Evolutionary conservation across 768 basidiomycete genomes (phyloP), one percentile per base, ranked within the genome.

Genomic region (Suillus clintonianus): DNA sequence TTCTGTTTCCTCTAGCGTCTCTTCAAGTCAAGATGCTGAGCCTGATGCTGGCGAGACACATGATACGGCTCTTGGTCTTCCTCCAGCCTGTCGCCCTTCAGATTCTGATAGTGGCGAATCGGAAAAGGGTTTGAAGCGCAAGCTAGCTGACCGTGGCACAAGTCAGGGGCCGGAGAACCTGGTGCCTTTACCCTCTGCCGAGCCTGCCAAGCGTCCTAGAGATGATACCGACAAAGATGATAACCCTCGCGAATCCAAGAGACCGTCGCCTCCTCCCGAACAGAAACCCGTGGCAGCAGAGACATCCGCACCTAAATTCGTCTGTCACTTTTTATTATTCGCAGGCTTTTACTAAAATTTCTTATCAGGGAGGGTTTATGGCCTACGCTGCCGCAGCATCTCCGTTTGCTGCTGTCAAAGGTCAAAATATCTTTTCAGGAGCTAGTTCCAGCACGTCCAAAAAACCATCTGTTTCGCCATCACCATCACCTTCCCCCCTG

Each of bases 341-440:
- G 57, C 57, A 9, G 24, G 43, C 62, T 71, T 36, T 60, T 15
- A 19, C 43, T 48, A 11, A 57, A 61, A 64, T 59, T 50, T 45
- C 47, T 53, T 59, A 51, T 41, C 58, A 90, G 89, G 78, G 84
- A 60, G 91, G 91, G 30, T 94, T 94, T 74, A 87, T 89, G 84
- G 89, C 90, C 2, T 94, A 92, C 69, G 91, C 91, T 14, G 88
- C 90, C 3, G 78, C 85, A 13, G 83, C 80, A 61, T 92, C 91
- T 2, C 91, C 91, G 5, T 93, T 93, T 69, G 86, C 89, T 15
- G 76, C 84, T 54, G 86, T 90, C 70, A 91, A 88, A 68, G 91
- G 90, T 54, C 84, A 88, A 64, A 90, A 84, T 70, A 66, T 83
- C 32, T 82, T 85, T 61, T 72, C 72, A 32, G 64, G 68, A 34